A percentile compares a stretch with the other conserved stretches of the same genome.
phyloP scores from a whole-genome alignment of 2,329 filamentous ascomycete species.

The Amesomyces nigricolor region DNA sequence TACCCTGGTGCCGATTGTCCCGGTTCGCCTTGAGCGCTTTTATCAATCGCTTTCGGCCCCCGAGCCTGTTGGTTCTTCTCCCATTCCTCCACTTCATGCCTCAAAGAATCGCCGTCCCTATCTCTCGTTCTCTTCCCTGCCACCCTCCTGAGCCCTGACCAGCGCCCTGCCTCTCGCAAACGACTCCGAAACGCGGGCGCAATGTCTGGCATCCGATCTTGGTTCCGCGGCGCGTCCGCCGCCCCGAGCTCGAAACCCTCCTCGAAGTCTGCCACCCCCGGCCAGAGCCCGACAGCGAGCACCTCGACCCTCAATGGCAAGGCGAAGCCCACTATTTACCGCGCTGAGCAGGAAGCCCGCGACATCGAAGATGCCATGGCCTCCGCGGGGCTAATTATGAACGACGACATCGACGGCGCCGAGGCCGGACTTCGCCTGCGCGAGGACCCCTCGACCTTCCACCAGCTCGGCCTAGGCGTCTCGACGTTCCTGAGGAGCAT shows the following conservation, averaged over 20 bases:
- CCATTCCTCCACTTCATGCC: background rate
- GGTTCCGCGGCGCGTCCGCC: conserved; percentile 42
- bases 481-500: conserved; percentile 81
- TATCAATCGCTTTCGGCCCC: background rate
- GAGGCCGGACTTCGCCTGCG: conserved; percentile 67
- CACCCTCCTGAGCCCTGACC: conserved; percentile 1
- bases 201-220: conserved; percentile 40
- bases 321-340: conserved; percentile 2
- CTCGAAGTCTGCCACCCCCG: conserved; percentile 18
- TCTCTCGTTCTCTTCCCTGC: background rate
- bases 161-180: conserved; percentile 1
- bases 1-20: background rate
- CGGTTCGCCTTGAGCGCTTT: background rate
- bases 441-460: conserved; percentile 76
- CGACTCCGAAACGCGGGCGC: background rate
- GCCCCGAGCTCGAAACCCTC: conserved; percentile 27
- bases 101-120: background rate
- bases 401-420: conserved; percentile 83
- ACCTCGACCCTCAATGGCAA: conserved; percentile 20
- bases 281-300: conserved; percentile 21
- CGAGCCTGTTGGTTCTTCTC: background rate
- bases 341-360: conserved; percentile 39
- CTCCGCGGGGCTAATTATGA: conserved; percentile 70
- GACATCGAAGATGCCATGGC: conserved; percentile 56
- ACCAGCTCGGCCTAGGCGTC: conserved; percentile 75